phyloP scores from a whole-genome alignment of 2,329 filamentous ascomycete species.

The Grosmannia clavigera region DNA sequence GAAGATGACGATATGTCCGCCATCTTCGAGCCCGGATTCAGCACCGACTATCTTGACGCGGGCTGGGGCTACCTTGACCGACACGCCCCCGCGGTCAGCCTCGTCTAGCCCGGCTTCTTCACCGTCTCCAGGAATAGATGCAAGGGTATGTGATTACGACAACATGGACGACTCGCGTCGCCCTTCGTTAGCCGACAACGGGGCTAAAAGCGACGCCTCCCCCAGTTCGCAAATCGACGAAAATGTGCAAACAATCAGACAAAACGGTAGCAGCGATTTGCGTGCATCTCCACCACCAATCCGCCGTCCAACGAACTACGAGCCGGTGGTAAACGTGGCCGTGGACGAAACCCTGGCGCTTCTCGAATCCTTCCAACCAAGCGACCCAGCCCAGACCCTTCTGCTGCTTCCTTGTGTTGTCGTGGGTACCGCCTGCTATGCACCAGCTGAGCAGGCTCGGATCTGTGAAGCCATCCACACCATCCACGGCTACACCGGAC shows the following conservation, averaged over 20 bases:
- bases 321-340: conserved; percentile 38
- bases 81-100: conserved; percentile 18
- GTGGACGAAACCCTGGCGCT: conserved; percentile 45
- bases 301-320: conserved; percentile 34
- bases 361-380: conserved; percentile 41
- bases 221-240: background rate
- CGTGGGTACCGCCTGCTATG: conserved; percentile 48
- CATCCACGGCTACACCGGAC: conserved; percentile 45
- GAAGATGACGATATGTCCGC: conserved; percentile 48
- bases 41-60: conserved; percentile 7
- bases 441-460: conserved; percentile 36
- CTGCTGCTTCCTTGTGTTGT: conserved; percentile 48
- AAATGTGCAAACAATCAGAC: background rate
- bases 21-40: conserved; percentile 16
- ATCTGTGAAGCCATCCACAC: conserved; percentile 36
- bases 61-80: conserved; percentile 5
- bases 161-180: conserved; percentile 8
- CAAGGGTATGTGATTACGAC: background rate
- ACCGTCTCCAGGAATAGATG: conserved; percentile 13
- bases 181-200: conserved; percentile 11
- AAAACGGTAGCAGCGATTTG: conserved; percentile 1
- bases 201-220: conserved; percentile 5
- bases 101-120: conserved; percentile 23
- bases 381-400: conserved; percentile 46
- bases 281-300: conserved; percentile 31